Conservation (phyloP, 169 alveolate genomes). For the Cryptosporidium parvum region DNA sequence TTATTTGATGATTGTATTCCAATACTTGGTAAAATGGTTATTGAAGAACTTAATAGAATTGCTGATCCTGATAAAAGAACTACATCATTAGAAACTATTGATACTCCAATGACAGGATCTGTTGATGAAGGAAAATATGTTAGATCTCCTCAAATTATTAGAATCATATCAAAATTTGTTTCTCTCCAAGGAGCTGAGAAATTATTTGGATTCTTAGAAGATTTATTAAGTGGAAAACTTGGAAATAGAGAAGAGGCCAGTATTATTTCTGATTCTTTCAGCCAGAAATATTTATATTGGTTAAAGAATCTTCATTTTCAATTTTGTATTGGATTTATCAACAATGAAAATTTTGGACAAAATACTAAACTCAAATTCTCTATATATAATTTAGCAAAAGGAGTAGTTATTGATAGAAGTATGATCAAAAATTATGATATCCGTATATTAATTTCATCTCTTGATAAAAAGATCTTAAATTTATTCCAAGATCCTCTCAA, state of each 20-base stretch:
- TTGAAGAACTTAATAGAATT: conserved; percentile 56
- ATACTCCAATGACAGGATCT: conserved; percentile 61
- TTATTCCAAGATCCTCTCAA: conserved; percentile 55
- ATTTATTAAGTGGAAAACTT: conserved; percentile 16
- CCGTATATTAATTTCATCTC: background rate
- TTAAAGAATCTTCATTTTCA: conserved; percentile 17
- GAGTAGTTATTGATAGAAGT: conserved; percentile 23
- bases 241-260: conserved; percentile 55
- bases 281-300: conserved; percentile 68
- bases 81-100: conserved; percentile 54
- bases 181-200: conserved; percentile 24
- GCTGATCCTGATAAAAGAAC: conserved; percentile 74
- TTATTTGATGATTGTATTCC: conserved; percentile 38
- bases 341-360: conserved; percentile 15
- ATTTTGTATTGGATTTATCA: conserved; percentile 59
- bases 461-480: background rate
- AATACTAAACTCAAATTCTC: conserved; percentile 43
- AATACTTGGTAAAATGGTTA: conserved; percentile 7
- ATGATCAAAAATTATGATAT: conserved; percentile 19
- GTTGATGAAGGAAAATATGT: conserved; percentile 67
- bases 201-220: conserved; percentile 32
- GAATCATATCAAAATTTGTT: conserved; percentile 21
- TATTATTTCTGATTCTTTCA: conserved; percentile 49
- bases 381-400: conserved; percentile 23
- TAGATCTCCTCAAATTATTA: conserved; percentile 46